A percentile compares a stretch with the other conserved stretches of the same genome.
These are phyloP conservation scores for Arctostaphylos glauca DNA, from an alignment of 148 eudicot genomes.

Conservation along the genomic window DNA sequence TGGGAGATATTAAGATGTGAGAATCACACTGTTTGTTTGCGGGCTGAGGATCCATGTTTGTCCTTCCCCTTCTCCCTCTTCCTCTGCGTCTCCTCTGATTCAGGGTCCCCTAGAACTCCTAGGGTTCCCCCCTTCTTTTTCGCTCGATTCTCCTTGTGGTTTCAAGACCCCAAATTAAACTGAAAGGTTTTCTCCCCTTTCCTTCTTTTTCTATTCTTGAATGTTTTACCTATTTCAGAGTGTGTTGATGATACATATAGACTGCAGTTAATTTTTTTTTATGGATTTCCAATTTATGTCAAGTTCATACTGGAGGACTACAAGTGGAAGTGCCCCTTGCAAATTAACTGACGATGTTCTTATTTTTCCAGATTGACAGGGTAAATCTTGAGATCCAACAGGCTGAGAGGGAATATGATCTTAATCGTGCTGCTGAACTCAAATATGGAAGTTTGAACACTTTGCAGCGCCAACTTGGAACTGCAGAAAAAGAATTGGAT, in stretches of 20 bases:
- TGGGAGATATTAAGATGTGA: not conserved
- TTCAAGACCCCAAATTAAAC: not conserved
- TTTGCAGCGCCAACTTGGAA: constrained; percentile 72
- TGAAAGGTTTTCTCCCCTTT: not conserved
- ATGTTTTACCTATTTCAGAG: not conserved
- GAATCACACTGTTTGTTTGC: not conserved
- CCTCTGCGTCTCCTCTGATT: not conserved
- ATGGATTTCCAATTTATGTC: not conserved
- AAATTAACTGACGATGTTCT: constrained; percentile 5
- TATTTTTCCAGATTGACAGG: constrained; percentile 76
- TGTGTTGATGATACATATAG: not conserved
- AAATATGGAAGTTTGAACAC: constrained; percentile 95
- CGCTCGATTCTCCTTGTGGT: not conserved
- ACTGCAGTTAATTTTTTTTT: not conserved
- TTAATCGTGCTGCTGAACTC: constrained; percentile 97
- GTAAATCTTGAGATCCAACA: constrained; percentile 96
- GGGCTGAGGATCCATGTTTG: too few species aligned
- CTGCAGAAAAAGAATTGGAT: constrained; percentile 82
- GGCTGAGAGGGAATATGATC: constrained; percentile 96
- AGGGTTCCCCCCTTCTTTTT: too few species aligned
- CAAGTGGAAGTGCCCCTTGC: not conserved
- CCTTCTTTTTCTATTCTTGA: not conserved
- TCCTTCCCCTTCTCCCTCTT: not conserved
- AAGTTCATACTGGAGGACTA: not conserved
- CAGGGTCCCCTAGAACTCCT: too few species aligned